phyloP scores from a whole-genome alignment of 2,329 filamentous ascomycete species.

The Ustilaginoidea virens region DNA sequence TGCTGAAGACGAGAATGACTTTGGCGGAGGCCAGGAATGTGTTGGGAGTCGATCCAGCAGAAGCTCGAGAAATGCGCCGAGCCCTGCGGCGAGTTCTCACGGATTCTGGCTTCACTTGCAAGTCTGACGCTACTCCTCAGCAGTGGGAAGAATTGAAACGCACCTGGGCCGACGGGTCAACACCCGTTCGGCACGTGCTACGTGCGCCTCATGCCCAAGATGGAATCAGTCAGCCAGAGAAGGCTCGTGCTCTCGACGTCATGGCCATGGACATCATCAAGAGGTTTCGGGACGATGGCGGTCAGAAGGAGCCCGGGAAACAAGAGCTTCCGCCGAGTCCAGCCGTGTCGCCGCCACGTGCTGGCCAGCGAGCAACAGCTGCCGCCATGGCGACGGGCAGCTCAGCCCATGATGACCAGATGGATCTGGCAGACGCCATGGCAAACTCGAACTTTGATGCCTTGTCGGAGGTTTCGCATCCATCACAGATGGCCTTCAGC shows the following conservation, averaged over 20 bases:
- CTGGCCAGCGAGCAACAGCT: neutral
- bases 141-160: slow-evolving; percentile 58
- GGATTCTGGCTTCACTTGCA: slow-evolving; percentile 53
- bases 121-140: slow-evolving; percentile 54
- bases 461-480: slow-evolving; percentile 10
- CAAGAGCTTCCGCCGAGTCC: slow-evolving; percentile 2
- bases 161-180: slow-evolving; percentile 46
- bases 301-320: slow-evolving; percentile 30
- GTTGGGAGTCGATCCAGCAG: slow-evolving; percentile 26
- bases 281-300: slow-evolving; percentile 52
- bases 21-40: slow-evolving; percentile 59
- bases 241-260: slow-evolving; percentile 51
- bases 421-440: slow-evolving; percentile 9
- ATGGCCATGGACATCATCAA: slow-evolving; percentile 67
- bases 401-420: slow-evolving; percentile 6
- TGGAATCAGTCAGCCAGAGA: too few relatives aligned
- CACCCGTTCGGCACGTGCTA: slow-evolving; percentile 38
- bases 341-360: neutral
- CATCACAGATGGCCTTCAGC: slow-evolving; percentile 11
- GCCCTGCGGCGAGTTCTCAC: slow-evolving; percentile 52
- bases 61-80: slow-evolving; percentile 44
- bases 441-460: slow-evolving; percentile 10
- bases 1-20: slow-evolving; percentile 49
- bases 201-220: too few relatives aligned
- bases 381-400: slow-evolving; percentile 7